Evolutionary conservation across 768 basidiomycete species (phyloP).

Genomic region (Agrocybe praecox): DNA sequence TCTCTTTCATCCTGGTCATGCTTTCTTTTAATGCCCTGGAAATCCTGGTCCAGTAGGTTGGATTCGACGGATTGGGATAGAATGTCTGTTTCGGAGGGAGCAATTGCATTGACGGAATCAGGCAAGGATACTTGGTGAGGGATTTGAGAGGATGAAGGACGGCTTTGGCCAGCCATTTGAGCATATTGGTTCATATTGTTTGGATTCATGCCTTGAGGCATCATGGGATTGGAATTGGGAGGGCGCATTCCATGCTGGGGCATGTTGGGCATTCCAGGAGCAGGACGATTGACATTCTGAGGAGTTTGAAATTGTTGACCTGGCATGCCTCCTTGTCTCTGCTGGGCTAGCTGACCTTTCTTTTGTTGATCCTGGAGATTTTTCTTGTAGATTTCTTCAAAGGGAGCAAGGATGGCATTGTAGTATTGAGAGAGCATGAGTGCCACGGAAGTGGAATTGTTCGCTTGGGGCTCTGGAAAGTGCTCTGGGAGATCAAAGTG

Average conservation of each 20-base stretch:
- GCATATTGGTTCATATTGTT: conserved; percentile 26
- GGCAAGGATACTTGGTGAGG: conserved; percentile 32
- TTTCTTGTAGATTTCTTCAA: conserved; percentile 71
- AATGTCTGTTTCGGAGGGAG: conserved; percentile 21
- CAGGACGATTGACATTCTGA: conserved; percentile 25
- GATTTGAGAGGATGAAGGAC: conserved; percentile 27
- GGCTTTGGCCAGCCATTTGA: conserved; percentile 18
- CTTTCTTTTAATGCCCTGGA: conserved; percentile 74
- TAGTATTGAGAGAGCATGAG: conserved; percentile 60
- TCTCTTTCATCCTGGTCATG: conserved; percentile 66
- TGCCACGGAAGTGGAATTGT: conserved; percentile 52
- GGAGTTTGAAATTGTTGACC: conserved; percentile 24
- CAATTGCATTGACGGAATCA: conserved; percentile 26
- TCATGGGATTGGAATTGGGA: conserved; percentile 22
- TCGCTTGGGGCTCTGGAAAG: conserved; percentile 45
- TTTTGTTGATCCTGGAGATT: conserved; percentile 63
- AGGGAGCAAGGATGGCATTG: conserved; percentile 61
- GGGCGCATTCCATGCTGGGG: conserved; percentile 29
- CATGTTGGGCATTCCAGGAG: conserved; percentile 24
- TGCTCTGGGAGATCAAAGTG: conserved; percentile 67
- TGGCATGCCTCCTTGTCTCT: conserved; percentile 34
- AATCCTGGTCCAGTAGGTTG: conserved; percentile 58
- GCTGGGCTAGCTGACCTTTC: conserved; percentile 47
- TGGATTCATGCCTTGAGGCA: conserved; percentile 23
- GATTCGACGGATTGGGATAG: conserved; percentile 29